Evolutionary conservation across 495 filamentous ascomycete species (phyloP), one percentile per base, ranked within the genome.

Genomic region (Tuber brumale): DNA sequence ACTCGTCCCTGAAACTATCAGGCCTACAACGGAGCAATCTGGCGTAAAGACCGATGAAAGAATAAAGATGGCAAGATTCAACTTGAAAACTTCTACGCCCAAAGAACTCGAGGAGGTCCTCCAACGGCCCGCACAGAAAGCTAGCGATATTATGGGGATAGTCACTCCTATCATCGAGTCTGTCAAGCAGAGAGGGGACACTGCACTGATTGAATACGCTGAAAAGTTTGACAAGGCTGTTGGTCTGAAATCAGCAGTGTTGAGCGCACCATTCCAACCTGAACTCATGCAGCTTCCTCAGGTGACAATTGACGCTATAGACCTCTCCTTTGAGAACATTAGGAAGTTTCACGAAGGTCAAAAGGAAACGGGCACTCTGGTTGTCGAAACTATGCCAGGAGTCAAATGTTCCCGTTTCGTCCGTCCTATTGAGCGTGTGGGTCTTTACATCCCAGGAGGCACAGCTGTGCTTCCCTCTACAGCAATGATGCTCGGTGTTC

Each of bases 201-300:
- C 91, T 77, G 95, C 92, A 2, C 87, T 99, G 21, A 88, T 98
- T 70, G 90, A 91, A 73, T 97, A 97, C 82, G 97, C 95, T 0
- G 93, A 97, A 88, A 95, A 95, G 85, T 99, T 99, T 80, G 95
- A 99, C 81, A 96, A 93, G 85, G 96, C 95, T 1, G 95, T 91
- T 0, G 94, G 92, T 0, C 86, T 99, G 70, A 95, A 89, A 23
- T 94, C 94, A 0, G 93, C 94, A 0, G 94, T 99, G 57, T 86
- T 99, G 76, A 89, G 87, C 73, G 95, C 95, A 0, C 95, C 95
- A 0, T 99, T 97, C 86, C 90, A 93, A 0, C 85, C 90, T 75
- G 87, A 89, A 37, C 84, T 99, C 10, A 98, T 98, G 95, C 87
- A 93, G 81, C 86, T 98, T 41, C 85, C 92, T 2, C 87, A 88